A percentile compares a stretch with the other conserved stretches of the same genome.
phyloP scores from a whole-genome alignment of 768 basidiomycete genomes.

The Podaxis sp. region DNA sequence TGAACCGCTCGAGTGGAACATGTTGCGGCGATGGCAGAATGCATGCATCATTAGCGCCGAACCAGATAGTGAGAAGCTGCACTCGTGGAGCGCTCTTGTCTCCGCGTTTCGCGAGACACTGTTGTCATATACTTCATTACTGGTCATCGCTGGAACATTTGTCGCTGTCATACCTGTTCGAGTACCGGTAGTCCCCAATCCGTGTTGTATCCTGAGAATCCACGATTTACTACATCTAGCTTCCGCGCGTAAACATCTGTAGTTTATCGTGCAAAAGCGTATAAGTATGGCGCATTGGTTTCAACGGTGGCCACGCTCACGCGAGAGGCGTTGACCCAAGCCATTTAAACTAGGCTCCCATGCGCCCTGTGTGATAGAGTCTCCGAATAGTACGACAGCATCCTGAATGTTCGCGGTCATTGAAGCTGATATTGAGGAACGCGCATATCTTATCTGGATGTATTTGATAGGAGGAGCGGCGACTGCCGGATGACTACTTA shows the following conservation, averaged over 20 bases:
- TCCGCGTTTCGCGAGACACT: conserved; percentile 60
- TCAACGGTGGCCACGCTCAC: conserved; percentile 38
- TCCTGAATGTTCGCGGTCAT: conserved; percentile 67
- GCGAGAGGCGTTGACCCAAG: conserved; percentile 65
- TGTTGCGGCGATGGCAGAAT: conserved; percentile 67
- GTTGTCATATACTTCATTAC: neutral
- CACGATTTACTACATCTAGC: conserved; percentile 86
- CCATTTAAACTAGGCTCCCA: conserved; percentile 56
- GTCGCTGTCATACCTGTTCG: conserved; percentile 55
- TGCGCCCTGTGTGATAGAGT: conserved; percentile 74
- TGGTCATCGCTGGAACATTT: neutral
- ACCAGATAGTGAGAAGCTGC: conserved; percentile 83
- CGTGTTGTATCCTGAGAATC: conserved; percentile 82
- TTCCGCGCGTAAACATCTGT: conserved; percentile 77
- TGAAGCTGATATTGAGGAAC: neutral
- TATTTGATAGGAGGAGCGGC: conserved; percentile 5
- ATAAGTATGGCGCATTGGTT: neutral
- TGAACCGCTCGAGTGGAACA: conserved; percentile 69
- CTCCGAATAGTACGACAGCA: conserved; percentile 74
- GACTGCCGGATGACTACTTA: conserved; percentile 10
- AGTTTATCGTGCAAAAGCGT: neutral
- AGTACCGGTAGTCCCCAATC: conserved; percentile 83
- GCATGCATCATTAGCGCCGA: conserved; percentile 87
- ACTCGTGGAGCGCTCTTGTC: conserved; percentile 56
- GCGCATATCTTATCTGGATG: conserved; percentile 9